Evolutionary conservation across 208 protist genomes (phyloP), one percentile per base, ranked within the genome.

Genomic region (Leptomonas pyrrhocoris): DNA sequence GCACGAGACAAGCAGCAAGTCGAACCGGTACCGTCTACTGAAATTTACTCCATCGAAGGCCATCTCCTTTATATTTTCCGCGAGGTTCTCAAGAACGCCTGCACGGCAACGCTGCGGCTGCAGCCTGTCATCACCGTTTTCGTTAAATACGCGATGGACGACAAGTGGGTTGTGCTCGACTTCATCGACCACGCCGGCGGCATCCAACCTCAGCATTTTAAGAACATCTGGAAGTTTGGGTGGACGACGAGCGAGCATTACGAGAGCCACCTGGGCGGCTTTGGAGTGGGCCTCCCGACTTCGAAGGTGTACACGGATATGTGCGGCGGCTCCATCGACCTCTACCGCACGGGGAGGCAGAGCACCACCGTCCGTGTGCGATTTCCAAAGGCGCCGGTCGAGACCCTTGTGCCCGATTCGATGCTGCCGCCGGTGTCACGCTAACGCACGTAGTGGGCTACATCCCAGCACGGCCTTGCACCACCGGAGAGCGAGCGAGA

Each of bases 81-180:
- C 23, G 89, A 96, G 68, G 42, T 94, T 0, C 80, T 96, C 18
- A 96, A 96, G 65, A 96, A 96, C 56, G 89, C 92, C n/a, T 96
- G 84, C 45, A 79, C 82, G 46, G 87, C 92, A 7, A 87, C 74
- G 36, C 42, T 84, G 13, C 56, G 57, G 56, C 28, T 63, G 30
- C 48, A 27, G 46, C 50, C 45, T 0, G 71, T 81, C 25, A 70
- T 88, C 42, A 57, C 71, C 12, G 66, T 96, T 1, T 36, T 69
- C 9, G 74, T 94, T 25, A 58, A 77, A 0, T 92, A 86, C 57
- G 83, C 83, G 23, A 51, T 76, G 15, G 79, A 86, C 25, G 85
- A 88, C 45, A 66, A 64, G 7, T 89, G 84, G 75, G 77, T 90
- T n/a, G 81, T 93, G 2, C 80, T 96, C 19, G 89, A 94, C 53